Percentiles rank a stretch among this genome's conserved stretches.
Evolutionary conservation across 495 filamentous ascomycete species (phyloP).

Genomic region (Apodospora peruviana): DNA sequence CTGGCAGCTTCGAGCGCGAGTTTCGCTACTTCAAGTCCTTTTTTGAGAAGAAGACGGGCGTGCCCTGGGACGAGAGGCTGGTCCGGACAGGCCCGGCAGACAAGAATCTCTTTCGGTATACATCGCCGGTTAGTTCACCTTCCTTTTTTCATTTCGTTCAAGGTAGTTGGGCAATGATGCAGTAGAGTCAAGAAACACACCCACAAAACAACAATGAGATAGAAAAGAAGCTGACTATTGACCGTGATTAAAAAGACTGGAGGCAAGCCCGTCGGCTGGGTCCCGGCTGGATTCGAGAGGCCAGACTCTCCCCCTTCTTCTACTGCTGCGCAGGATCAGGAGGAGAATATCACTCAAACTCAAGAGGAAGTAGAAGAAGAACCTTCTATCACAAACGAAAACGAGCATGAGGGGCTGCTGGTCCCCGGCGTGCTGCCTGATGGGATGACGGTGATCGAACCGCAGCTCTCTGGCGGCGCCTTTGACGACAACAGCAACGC

Average conservation of each 20-base stretch:
- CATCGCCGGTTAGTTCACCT: slow-evolving; percentile 30
- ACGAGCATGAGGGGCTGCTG: neutral
- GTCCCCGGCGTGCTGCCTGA: too few species aligned
- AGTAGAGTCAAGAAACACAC: neutral
- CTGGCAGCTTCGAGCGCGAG: slow-evolving; percentile 26
- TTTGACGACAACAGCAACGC: neutral
- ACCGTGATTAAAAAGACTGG: slow-evolving; percentile 17
- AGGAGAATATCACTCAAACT: neutral
- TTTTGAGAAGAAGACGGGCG: slow-evolving; percentile 51
- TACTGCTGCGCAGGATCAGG: neutral
- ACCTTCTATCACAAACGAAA: neutral
- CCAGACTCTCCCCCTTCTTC: neutral
- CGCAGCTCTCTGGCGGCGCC: too few species aligned
- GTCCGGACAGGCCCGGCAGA: neutral
- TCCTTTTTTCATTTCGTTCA: neutral
- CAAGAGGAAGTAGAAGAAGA: neutral
- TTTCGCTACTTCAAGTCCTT: slow-evolving; percentile 46
- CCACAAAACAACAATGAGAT: neutral
- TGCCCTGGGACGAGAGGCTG: slow-evolving; percentile 50
- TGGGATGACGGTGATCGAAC: too few species aligned
- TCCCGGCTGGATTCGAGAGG: slow-evolving; percentile 7
- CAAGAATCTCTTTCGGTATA: slow-evolving; percentile 23
- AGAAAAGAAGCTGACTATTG: neutral
- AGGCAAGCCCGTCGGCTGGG: slow-evolving; percentile 32
- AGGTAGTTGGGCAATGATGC: neutral